Conservation (phyloP, 2,329 filamentous ascomycete species). For the Hymenotorrendiella dingleyae region DNA sequence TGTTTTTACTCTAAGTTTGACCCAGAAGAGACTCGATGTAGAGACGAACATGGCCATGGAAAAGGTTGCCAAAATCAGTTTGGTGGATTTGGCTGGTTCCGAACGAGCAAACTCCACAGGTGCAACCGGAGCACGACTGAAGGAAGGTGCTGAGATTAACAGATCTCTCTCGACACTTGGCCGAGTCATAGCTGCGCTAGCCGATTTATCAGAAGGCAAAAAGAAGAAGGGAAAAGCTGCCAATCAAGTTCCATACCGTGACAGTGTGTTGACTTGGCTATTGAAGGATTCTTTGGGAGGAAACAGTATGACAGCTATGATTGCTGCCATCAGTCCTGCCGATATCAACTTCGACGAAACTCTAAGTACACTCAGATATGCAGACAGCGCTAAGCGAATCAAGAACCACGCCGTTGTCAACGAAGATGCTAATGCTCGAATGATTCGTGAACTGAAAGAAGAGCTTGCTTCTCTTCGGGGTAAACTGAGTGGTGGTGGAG, state of each 20-base stretch:
- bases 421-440: constrained; percentile 96
- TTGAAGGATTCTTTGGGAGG: constrained; percentile 94
- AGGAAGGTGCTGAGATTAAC: constrained; percentile 98
- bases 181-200: constrained; percentile 92
- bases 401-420: constrained; percentile 99
- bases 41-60: constrained; percentile 97
- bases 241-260: constrained; percentile 86
- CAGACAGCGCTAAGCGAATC: constrained; percentile 96
- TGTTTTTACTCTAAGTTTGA: constrained; percentile 93
- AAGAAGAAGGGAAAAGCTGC: constrained; percentile 64
- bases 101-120: constrained; percentile 96
- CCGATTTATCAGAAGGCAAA: constrained; percentile 80
- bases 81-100: constrained; percentile 96
- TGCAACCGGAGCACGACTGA: constrained; percentile 87
- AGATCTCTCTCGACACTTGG: constrained; percentile 91
- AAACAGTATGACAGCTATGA: constrained; percentile 99
- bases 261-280: constrained; percentile 93
- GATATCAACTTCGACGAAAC: constrained; percentile 99
- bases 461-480: constrained; percentile 79
- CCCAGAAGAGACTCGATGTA: constrained; percentile 83
- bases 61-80: constrained; percentile 94
- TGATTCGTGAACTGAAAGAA: constrained; percentile 97
- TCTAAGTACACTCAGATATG: constrained; percentile 88
- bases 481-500: constrained; percentile 62
- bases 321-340: constrained; percentile 94